Evolutionary conservation across 2,329 filamentous ascomycete genomes (phyloP).

Genomic region (Zymoseptoria brevis): DNA sequence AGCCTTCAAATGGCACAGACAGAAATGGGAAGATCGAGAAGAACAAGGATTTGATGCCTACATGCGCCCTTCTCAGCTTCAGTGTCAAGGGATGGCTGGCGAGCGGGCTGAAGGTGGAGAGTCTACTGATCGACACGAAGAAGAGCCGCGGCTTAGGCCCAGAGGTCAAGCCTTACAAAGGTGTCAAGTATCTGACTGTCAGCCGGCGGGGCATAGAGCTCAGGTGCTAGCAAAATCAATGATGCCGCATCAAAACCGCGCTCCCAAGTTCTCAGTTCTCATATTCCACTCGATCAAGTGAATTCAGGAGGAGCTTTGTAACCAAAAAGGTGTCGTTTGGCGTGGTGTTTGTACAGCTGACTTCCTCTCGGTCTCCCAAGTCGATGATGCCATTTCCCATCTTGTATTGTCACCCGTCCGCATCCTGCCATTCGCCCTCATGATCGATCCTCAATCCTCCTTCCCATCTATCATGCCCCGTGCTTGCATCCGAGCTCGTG

Average conservation of each 20-base stretch:
- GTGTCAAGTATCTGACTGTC: constrained; percentile 89
- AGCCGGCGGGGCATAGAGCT: constrained; percentile 49
- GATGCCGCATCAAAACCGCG: not conserved
- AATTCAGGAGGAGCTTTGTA: not conserved
- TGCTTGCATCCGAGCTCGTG: constrained; percentile 1
- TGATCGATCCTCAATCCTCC: not conserved
- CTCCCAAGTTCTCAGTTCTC: not conserved
- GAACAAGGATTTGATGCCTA: constrained; percentile 43
- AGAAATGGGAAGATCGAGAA: constrained; percentile 8
- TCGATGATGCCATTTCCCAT: not conserved
- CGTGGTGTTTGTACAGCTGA: constrained; percentile 13
- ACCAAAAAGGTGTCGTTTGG: not conserved
- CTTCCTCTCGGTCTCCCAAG: constrained; percentile 1
- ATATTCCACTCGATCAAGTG: not conserved
- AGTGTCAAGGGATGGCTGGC: constrained; percentile 56
- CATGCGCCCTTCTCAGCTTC: constrained; percentile 40
- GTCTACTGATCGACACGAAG: constrained; percentile 57
- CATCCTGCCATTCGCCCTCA: not conserved
- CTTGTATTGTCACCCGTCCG: not conserved
- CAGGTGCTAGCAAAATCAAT: constrained; percentile 30
- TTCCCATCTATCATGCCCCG: not conserved
- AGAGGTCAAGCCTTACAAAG: constrained; percentile 89
- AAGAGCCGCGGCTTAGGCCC: constrained; percentile 81
- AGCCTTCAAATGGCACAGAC: constrained; percentile 5
- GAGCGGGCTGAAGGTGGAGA: constrained; percentile 57